A percentile compares a stretch with the other conserved stretches of the same genome.
Conservation (phyloP, 139 green algal species). For the Tetraselmis chui region DNA sequence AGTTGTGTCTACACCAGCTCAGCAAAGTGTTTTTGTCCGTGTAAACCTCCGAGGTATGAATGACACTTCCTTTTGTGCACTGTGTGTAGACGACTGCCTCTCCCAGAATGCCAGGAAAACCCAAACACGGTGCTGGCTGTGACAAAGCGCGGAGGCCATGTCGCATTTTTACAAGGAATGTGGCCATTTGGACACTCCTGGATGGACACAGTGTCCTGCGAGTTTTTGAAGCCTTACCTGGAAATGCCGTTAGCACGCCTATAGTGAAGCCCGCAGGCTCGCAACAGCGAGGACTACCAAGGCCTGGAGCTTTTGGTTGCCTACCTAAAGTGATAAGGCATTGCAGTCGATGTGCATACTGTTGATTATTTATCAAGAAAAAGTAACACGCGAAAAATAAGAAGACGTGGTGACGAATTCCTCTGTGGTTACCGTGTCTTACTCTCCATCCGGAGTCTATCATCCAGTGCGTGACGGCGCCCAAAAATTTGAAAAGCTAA, state of each 20-base stretch:
- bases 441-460: too few species aligned
- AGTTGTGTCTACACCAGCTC: not conserved
- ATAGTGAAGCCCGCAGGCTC: too few species aligned
- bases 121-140: conserved; percentile 23
- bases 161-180: conserved; percentile 32
- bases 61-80: not conserved
- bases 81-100: conserved; percentile 20
- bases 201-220: conserved; percentile 31
- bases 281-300: too few species aligned
- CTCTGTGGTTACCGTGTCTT: too few species aligned
- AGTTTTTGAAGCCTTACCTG: not conserved
- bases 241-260: not conserved
- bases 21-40: conserved; percentile 6
- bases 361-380: too few species aligned
- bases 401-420: too few species aligned
- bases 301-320: too few species aligned
- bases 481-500: too few species aligned
- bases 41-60: not conserved
- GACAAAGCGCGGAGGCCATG: conserved; percentile 25
- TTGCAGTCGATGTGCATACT: too few species aligned
- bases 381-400: too few species aligned
- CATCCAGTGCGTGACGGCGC: too few species aligned
- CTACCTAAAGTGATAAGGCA: too few species aligned
- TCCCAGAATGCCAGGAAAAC: conserved; percentile 21
- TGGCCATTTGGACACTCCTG: conserved; percentile 33